A percentile compares a stretch with the other conserved stretches of the same genome.
phyloP scores from a whole-genome alignment of 176 grass and related monocot genomes.

The Juncus inflexus region DNA sequence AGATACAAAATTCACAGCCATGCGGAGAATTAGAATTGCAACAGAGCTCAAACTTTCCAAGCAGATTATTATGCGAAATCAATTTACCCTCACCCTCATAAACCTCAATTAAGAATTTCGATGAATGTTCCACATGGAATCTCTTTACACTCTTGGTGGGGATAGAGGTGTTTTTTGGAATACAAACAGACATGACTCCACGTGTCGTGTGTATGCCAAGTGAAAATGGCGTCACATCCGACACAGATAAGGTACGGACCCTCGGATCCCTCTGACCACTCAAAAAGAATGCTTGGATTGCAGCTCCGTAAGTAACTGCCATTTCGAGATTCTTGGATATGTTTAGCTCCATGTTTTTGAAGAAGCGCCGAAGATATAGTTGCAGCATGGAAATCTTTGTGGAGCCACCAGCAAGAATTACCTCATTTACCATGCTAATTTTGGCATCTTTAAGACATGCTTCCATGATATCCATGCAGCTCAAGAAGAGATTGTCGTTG shows the following conservation, averaged over 20 bases:
- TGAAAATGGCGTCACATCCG: background rate
- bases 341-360: background rate
- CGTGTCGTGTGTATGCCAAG: background rate
- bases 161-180: conserved; percentile 1
- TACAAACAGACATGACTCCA: background rate
- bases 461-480: conserved; percentile 27
- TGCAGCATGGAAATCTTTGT: background rate
- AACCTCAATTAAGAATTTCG: background rate
- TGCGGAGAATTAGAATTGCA: background rate
- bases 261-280: too few species aligned
- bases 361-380: background rate
- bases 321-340: background rate
- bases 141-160: too few species aligned
- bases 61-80: background rate
- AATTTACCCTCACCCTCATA: background rate
- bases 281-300: background rate
- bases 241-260: background rate
- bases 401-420: conserved; percentile 29
- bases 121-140: too few species aligned
- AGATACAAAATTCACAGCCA: background rate
- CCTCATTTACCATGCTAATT: conserved; percentile 21
- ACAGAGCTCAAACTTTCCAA: background rate
- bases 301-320: background rate
- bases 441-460: conserved; percentile 30
- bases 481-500: conserved; percentile 34